Evolutionary conservation across 202 grass and related monocot genomes (phyloP), one percentile per base, ranked within the genome.

Genomic region (Setaria viridis): DNA sequence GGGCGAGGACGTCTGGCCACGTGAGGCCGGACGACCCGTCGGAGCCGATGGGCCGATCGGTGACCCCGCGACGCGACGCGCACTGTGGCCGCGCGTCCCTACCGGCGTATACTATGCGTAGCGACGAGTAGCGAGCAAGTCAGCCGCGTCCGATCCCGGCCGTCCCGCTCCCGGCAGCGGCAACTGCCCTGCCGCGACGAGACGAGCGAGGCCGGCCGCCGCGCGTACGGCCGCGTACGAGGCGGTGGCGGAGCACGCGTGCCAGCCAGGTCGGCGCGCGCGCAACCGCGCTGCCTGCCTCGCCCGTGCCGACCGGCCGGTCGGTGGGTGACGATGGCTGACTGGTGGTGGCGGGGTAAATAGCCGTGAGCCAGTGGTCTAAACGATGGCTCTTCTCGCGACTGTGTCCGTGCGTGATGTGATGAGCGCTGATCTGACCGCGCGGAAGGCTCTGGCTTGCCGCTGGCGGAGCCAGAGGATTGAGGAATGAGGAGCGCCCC

Each of bases 1-100:
- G 66, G 29, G 33, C 16, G 32, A 79, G 87, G 77, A 76, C 76
- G 68, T 41, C 25, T 19, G 77, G 70, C 63, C 83, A 81, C 88
- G 88, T 77, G 88, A 85, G 70, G 19, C 45, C 12, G 25, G 43
- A 71, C 73, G 70, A 57, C 73, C 79, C 57, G 21, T 9, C 51
- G 72, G 33, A 20, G 73, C 48, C 48, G 51, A 11, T 16, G 35
- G 54, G 2, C 46, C 59, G 45, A n/a, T 7, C 0, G 60, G 30
- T 20, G 75, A 46, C 46, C 72, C 50, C 72, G 4, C 30, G 79
- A 82, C 37, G 33, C 9, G 83, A 77, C 82, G 70, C 7, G 70
- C 57, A 65, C 70, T 62, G 82, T 80, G 76, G 39, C 6, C 35
- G 5, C 39, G 39, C 39, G 39, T 41, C 39, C 39, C 5, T 41